Percentiles rank a stretch among this genome's conserved stretches.
Conservation (phyloP, 257 asterid species). For the Lavandula angustifolia region DNA sequence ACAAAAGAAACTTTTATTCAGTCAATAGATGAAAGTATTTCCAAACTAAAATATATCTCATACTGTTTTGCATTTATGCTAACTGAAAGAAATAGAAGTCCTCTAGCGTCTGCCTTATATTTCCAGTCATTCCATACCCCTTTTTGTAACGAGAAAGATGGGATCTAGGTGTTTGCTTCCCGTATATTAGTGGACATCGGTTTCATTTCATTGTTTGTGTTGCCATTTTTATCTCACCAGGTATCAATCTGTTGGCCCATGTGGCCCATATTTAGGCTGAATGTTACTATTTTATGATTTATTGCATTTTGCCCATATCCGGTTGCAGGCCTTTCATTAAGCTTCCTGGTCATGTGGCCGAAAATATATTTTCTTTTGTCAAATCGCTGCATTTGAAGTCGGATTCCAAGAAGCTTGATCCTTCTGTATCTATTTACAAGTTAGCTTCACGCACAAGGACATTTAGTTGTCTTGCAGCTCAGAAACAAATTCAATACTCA, state of each 20-base stretch:
- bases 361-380: slow-evolving; percentile 39
- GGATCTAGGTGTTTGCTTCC: slow-evolving; percentile 12
- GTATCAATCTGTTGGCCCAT: background rate
- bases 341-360: slow-evolving; percentile 56
- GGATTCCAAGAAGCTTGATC: slow-evolving; percentile 43
- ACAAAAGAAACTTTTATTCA: background rate
- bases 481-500: slow-evolving; percentile 63
- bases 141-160: slow-evolving; percentile 9
- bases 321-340: slow-evolving; percentile 66
- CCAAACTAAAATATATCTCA: slow-evolving; percentile 2
- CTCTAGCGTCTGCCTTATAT: slow-evolving; percentile 5
- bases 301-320: slow-evolving; percentile 17
- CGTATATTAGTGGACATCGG: slow-evolving; percentile 11
- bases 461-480: slow-evolving; percentile 74
- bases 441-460: slow-evolving; percentile 68
- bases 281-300: slow-evolving; percentile 26
- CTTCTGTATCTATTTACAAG: slow-evolving; percentile 40
- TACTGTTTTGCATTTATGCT: background rate
- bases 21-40: background rate
- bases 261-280: slow-evolving; percentile 15
- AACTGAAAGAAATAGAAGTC: background rate
- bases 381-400: slow-evolving; percentile 47
- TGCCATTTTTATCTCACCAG: slow-evolving; percentile 13
- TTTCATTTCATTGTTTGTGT: slow-evolving; percentile 22
- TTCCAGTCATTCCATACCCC: background rate